Conservation (phyloP, 441 rosid species). For the Gossypium schwendimanii region DNA sequence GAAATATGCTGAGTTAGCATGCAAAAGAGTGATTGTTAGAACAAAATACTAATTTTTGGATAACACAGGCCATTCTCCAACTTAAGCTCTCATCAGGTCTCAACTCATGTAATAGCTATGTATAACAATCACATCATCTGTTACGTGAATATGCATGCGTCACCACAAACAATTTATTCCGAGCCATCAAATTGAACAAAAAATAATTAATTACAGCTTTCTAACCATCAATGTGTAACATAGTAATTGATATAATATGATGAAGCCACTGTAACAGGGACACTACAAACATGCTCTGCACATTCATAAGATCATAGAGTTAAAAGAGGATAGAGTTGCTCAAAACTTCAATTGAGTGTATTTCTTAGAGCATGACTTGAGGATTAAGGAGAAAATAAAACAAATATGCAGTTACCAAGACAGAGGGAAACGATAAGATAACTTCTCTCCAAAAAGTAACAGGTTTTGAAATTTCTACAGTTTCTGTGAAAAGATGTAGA, state of each 20-base stretch:
- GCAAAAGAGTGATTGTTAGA: slow-evolving; percentile 4
- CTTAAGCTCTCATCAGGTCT: background rate
- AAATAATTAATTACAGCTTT: background rate
- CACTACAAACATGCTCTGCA: background rate
- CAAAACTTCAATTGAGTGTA: background rate
- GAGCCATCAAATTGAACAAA: background rate
- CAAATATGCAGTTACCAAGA: background rate
- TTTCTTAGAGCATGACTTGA: background rate
- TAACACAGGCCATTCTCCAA: background rate
- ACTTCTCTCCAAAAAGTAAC: background rate
- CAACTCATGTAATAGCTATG: background rate
- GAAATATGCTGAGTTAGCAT: slow-evolving; percentile 62
- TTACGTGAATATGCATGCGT: background rate
- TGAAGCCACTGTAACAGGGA: background rate
- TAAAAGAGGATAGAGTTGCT: background rate
- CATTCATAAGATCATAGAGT: background rate
- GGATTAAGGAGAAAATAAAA: background rate
- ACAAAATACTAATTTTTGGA: background rate
- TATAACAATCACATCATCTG: background rate
- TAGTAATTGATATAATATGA: background rate
- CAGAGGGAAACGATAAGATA: background rate
- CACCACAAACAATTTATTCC: background rate
- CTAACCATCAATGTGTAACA: background rate
- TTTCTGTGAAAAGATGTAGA: background rate
- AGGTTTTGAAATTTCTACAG: background rate